These are phyloP conservation scores for Paecilomyces niveus DNA, from an alignment of 2,329 filamentous ascomycete genomes.

Conservation along the genomic window DNA sequence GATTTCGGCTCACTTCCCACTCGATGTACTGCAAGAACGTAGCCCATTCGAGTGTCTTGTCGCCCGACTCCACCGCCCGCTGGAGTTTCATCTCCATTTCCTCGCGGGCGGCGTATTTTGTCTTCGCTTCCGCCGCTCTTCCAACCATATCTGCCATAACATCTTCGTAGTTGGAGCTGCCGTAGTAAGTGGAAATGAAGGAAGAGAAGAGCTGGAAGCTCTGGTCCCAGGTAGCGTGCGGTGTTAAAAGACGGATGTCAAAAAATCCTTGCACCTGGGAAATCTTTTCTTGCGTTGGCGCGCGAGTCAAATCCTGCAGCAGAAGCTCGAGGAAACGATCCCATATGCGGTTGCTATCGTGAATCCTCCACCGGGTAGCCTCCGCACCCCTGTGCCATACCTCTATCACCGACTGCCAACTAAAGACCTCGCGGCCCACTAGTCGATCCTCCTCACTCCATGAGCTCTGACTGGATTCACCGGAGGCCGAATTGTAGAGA, in stretches of 20 bases:
- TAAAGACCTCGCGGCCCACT: slow-evolving; percentile 54
- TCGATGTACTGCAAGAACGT: slow-evolving; percentile 65
- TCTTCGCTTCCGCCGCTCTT: slow-evolving; percentile 46
- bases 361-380: slow-evolving; percentile 53
- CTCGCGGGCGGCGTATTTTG: slow-evolving; percentile 47
- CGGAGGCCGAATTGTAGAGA: slow-evolving; percentile 47
- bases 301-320: slow-evolving; percentile 45
- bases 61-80: slow-evolving; percentile 45
- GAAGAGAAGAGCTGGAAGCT: slow-evolving; percentile 55
- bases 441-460: slow-evolving; percentile 52
- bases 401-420: slow-evolving; percentile 47
- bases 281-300: slow-evolving; percentile 42
- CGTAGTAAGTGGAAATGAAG: slow-evolving; percentile 50
- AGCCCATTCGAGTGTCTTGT: slow-evolving; percentile 46
- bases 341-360: slow-evolving; percentile 56
- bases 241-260: slow-evolving; percentile 48
- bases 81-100: slow-evolving; percentile 48
- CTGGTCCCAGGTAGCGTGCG: slow-evolving; percentile 53
- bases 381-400: slow-evolving; percentile 51
- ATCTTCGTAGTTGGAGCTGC: slow-evolving; percentile 46
- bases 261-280: slow-evolving; percentile 45
- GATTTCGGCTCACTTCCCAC: slow-evolving; percentile 67
- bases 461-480: slow-evolving; percentile 28
- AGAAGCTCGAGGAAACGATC: slow-evolving; percentile 52
- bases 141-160: slow-evolving; percentile 51